Conservation (phyloP, 202 grass and related monocot species). For the Zizania palustris region DNA sequence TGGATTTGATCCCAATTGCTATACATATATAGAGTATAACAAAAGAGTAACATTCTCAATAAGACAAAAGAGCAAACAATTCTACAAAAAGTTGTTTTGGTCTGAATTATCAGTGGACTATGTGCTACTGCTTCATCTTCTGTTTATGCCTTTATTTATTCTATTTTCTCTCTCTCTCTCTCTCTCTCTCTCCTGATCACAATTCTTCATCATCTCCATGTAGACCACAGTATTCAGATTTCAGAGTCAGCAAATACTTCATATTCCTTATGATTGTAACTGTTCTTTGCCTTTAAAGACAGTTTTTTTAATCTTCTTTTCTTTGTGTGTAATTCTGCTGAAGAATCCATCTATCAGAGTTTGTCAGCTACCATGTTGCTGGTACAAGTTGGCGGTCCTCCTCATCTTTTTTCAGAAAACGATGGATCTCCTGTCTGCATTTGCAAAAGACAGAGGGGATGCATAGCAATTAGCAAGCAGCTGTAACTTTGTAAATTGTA, state of each 20-base stretch:
- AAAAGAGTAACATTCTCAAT: too few relatives aligned
- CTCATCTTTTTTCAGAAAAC: constrained; percentile 52
- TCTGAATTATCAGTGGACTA: constrained; percentile 39
- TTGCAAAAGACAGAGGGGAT: constrained; percentile 31
- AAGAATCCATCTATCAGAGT: constrained; percentile 15
- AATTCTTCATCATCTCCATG: constrained; percentile 7
- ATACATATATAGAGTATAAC: too few relatives aligned
- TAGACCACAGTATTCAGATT: neutral
- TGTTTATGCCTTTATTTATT: constrained; percentile 6
- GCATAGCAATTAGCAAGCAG: neutral
- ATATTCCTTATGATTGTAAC: neutral
- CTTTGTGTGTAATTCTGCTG: neutral
- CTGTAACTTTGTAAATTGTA: neutral
- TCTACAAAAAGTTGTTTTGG: constrained; percentile 36
- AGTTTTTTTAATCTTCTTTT: neutral
- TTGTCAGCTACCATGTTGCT: constrained; percentile 48
- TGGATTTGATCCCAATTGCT: too few relatives aligned
- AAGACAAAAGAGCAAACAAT: neutral
- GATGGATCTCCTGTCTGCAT: constrained; percentile 48
- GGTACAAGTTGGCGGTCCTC: constrained; percentile 46
- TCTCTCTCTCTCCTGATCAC: constrained; percentile 49
- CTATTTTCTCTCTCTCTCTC: constrained; percentile 22
- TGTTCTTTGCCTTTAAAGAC: neutral
- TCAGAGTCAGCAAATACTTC: neutral
- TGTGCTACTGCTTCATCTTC: neutral